Evolutionary conservation across 352 stramenopile genomes (phyloP), one percentile per base, ranked within the genome.

Genomic region (Phytophthora tentaculata): DNA sequence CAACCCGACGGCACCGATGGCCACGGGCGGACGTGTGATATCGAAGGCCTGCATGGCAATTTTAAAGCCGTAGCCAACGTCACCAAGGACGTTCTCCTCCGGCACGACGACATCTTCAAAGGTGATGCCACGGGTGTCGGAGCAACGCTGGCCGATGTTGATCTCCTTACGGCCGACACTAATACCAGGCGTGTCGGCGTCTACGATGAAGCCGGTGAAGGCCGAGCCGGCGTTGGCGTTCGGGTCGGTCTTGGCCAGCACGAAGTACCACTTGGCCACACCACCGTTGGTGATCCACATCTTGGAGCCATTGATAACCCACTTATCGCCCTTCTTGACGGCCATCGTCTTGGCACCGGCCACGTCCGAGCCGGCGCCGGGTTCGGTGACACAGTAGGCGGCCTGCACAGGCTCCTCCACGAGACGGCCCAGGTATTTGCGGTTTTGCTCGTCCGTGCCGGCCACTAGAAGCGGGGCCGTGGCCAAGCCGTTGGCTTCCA

Each of bases 241-340:
- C 20, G 86, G 28, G 70, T 98, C 86, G 16, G 92, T 97, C 78
- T 97, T 97, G 67, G 92, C 92, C 19, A 97, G 71, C 53, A 98
- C 91, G 48, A 97, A 96, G 79, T 82, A 97, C 84, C 88, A 96
- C 65, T 97, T 94, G 65, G 92, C 92, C 35, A 96, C 88, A 45
- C 85, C 79, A 45, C 90, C 92, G 75, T 98, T 98, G 26, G 92
- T 98, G 76, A 98, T 98, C 89, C 90, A 98, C 85, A 96, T 95
- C 78, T 98, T 98, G 57, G 79, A 91, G 55, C 93, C 93, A 74
- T 98, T 98, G 48, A 98, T 73, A 32, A 97, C 80, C 84, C 91
- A 98, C 69, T 97, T 94, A 74, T 98, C 91, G 56, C 93, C 93
- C 65, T 97, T 95, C 73, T 98, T 97, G 22, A 96, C 86, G 9